phyloP scores from a whole-genome alignment of 2,329 filamentous ascomycete genomes.

The Diplodia corticola region DNA sequence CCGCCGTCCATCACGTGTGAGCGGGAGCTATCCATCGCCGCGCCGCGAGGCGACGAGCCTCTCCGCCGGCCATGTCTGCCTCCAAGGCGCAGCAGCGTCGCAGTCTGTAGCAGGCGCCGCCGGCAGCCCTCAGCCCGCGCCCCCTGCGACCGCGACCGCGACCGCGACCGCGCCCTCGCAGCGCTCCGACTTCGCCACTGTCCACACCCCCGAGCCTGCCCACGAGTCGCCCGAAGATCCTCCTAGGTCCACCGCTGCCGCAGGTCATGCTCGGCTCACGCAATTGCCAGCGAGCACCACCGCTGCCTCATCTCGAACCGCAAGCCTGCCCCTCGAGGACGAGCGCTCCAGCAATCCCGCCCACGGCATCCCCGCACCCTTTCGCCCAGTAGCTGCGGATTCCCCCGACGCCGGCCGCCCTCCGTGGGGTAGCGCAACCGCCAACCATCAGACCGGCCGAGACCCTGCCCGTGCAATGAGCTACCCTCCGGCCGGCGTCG shows the following conservation, averaged over 20 bases:
- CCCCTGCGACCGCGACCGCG: conserved; percentile 1
- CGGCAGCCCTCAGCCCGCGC: background rate
- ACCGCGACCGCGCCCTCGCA: conserved; percentile 10
- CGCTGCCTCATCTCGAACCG: conserved; percentile 29
- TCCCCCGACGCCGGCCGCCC: conserved; percentile 13
- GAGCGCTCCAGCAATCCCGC: conserved; percentile 34
- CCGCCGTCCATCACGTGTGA: conserved; percentile 28
- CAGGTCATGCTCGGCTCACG: conserved; percentile 24
- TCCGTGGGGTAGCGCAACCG: conserved; percentile 11
- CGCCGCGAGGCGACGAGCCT: background rate
- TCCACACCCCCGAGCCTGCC: conserved; percentile 12
- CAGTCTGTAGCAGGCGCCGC: background rate
- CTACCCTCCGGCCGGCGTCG: background rate
- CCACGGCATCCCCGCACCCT: conserved; percentile 32
- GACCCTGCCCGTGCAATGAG: conserved; percentile 7
- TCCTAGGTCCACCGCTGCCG: conserved; percentile 20
- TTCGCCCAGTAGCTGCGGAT: conserved; percentile 29
- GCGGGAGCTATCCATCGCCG: conserved; percentile 2
- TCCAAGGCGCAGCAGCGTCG: background rate
- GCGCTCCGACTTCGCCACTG: conserved; percentile 24
- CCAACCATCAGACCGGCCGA: conserved; percentile 9
- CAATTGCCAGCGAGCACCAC: conserved; percentile 27
- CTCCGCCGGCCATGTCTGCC: background rate
- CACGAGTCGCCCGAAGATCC: conserved; percentile 17
- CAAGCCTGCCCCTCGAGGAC: conserved; percentile 9